Evolutionary conservation across 371 early-diverging fungal species (phyloP).

Genomic region (Mucor mucedo): DNA sequence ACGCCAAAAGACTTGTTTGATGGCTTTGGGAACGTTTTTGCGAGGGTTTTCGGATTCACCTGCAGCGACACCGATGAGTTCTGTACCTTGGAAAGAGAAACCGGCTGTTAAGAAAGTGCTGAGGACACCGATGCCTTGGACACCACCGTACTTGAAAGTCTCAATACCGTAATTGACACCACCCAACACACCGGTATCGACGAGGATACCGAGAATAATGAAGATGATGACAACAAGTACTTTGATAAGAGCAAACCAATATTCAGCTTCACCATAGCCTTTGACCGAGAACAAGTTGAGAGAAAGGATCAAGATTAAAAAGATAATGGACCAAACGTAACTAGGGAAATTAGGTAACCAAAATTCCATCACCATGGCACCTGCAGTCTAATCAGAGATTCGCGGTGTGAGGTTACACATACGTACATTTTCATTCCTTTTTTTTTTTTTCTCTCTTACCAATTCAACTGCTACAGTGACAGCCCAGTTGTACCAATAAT

Average conservation of each 20-base stretch:
- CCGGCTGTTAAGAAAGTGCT: constrained; percentile 78
- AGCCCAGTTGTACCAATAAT: constrained; percentile 81
- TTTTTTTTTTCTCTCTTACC: constrained; percentile 15
- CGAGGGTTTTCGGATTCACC: constrained; percentile 78
- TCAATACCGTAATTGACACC: constrained; percentile 40
- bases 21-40: constrained; percentile 63
- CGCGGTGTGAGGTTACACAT: background rate
- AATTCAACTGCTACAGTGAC: constrained; percentile 82
- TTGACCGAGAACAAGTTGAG: constrained; percentile 60
- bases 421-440: background rate
- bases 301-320: constrained; percentile 47
- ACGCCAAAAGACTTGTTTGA: constrained; percentile 53
- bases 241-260: constrained; percentile 74
- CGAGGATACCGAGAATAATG: constrained; percentile 68
- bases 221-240: constrained; percentile 71
- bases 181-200: constrained; percentile 55
- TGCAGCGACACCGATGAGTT: constrained; percentile 75
- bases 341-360: constrained; percentile 73
- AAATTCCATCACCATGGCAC: constrained; percentile 54
- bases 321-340: constrained; percentile 55
- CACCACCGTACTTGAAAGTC: constrained; percentile 33
- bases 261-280: constrained; percentile 67
- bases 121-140: constrained; percentile 38
- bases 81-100: constrained; percentile 89
- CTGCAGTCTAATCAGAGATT: constrained; percentile 30